Conservation (phyloP, 1,284 basidiomycete species). For the Wolfiporia cocos region DNA sequence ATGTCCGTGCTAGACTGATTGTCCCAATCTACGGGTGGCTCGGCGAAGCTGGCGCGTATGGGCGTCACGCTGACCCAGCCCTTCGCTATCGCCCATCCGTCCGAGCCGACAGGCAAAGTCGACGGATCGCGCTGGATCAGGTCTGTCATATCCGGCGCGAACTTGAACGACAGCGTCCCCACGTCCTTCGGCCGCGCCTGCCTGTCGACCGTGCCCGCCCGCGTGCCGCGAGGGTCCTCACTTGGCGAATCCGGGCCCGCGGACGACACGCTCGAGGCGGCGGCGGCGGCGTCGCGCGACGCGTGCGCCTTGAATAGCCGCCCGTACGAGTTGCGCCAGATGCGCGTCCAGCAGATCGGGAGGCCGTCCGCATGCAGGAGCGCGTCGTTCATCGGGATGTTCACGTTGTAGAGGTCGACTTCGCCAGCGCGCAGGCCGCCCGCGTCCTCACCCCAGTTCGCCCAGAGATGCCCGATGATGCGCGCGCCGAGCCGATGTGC, state of each 20-base stretch:
- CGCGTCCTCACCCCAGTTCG: slow-evolving; percentile 73
- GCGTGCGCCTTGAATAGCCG: slow-evolving; percentile 58
- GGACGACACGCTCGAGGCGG: slow-evolving; percentile 21
- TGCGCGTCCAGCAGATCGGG: slow-evolving; percentile 65
- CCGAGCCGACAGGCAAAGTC: slow-evolving; percentile 67
- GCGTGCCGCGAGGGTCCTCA: slow-evolving; percentile 13
- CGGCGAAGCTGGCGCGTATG: slow-evolving; percentile 66
- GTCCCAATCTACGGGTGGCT: slow-evolving; percentile 33
- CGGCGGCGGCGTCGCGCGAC: slow-evolving; percentile 14
- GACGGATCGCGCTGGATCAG: slow-evolving; percentile 60
- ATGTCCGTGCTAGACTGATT: slow-evolving; percentile 21
- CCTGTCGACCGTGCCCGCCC: slow-evolving; percentile 8
- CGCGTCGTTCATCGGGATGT: slow-evolving; percentile 68
- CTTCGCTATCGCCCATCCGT: slow-evolving; percentile 72
- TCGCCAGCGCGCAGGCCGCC: slow-evolving; percentile 53
- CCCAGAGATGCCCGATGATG: slow-evolving; percentile 71
- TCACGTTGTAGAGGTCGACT: slow-evolving; percentile 78
- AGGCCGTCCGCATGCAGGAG: slow-evolving; percentile 52
- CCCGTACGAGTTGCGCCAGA: slow-evolving; percentile 76
- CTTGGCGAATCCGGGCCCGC: slow-evolving; percentile 39
- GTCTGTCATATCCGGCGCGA: slow-evolving; percentile 69
- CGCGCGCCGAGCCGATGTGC: slow-evolving; percentile 63
- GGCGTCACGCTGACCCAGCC: slow-evolving; percentile 73
- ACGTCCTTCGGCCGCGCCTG: slow-evolving; percentile 19
- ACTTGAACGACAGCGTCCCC: slow-evolving; percentile 65